phyloP scores from a whole-genome alignment of 306 rosid species.

The Hippophae tibetana region DNA sequence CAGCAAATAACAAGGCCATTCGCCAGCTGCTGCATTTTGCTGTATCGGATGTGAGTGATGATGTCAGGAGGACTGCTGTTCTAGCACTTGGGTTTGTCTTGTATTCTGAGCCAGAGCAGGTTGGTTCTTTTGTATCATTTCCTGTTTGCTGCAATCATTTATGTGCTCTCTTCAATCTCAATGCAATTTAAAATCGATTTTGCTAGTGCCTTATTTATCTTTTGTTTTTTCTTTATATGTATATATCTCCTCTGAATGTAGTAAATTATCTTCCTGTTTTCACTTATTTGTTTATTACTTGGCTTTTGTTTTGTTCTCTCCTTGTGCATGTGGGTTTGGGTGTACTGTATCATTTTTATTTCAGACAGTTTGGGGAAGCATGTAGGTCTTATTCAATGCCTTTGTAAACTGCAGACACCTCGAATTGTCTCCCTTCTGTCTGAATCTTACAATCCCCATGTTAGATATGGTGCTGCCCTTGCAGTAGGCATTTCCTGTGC shows the following conservation, averaged over 20 bases:
- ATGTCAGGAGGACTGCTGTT: constrained; percentile 97
- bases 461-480: constrained; percentile 96
- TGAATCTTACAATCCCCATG: constrained; percentile 96
- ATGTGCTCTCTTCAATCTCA: background rate
- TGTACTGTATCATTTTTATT: background rate
- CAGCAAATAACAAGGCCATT: constrained; percentile 96
- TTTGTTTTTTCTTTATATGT: background rate
- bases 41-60: constrained; percentile 96
- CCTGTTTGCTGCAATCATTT: background rate
- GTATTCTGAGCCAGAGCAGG: constrained; percentile 99
- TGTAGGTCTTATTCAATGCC: constrained; percentile 2
- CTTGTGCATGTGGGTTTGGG: background rate
- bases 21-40: constrained; percentile 94
- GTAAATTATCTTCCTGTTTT: background rate
- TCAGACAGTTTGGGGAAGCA: background rate
- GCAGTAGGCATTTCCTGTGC: constrained; percentile 99
- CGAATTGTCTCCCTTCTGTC: constrained; percentile 88
- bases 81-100: constrained; percentile 96
- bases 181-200: background rate
- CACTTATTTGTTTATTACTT: background rate
- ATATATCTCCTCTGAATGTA: background rate
- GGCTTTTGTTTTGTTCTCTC: background rate
- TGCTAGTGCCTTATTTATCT: background rate
- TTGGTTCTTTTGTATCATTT: constrained; percentile 23
- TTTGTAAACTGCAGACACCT: constrained; percentile 60